A percentile compares a stretch with the other conserved stretches of the same genome.
Conservation (phyloP, 371 early-diverging fungal genomes). For the Coemansia sp. region DNA sequence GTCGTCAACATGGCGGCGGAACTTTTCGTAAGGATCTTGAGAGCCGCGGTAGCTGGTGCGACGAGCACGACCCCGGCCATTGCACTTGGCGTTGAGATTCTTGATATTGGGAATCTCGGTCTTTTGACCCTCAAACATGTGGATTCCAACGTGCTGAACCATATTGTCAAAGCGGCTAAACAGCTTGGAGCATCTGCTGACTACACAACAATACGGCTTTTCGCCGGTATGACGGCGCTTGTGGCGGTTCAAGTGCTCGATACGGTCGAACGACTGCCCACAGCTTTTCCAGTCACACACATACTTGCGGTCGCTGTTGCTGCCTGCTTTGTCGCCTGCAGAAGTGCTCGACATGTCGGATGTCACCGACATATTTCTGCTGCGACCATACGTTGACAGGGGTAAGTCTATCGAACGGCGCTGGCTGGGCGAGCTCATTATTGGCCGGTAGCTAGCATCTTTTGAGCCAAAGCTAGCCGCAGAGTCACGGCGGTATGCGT, state of each 20-base stretch:
- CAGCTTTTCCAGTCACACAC: constrained; percentile 45
- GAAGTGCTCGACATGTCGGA: constrained; percentile 21
- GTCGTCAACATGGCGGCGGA: constrained; percentile 47
- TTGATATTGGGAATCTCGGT: constrained; percentile 51
- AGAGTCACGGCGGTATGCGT: constrained; percentile 3
- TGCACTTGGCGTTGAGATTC: constrained; percentile 44
- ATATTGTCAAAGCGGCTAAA: constrained; percentile 90
- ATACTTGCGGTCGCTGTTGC: constrained; percentile 42
- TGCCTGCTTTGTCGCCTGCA: constrained; percentile 17
- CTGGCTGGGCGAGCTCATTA: background rate
- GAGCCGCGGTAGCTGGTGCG: constrained; percentile 49
- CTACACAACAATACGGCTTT: constrained; percentile 83
- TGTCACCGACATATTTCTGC: constrained; percentile 14
- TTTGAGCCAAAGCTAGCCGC: background rate
- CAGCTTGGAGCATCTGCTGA: constrained; percentile 74
- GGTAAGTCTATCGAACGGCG: background rate
- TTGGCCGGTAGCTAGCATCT: background rate
- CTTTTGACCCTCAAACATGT: constrained; percentile 52
- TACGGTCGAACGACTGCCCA: constrained; percentile 45
- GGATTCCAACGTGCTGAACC: constrained; percentile 88
- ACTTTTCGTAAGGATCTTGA: constrained; percentile 42
- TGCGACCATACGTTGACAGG: background rate
- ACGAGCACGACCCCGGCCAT: constrained; percentile 49
- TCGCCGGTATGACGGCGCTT: constrained; percentile 71
- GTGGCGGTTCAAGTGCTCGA: constrained; percentile 50